These are phyloP conservation scores for Macrolepiota fuliginosa DNA, from an alignment of 768 basidiomycete genomes.

Conservation along the genomic window DNA sequence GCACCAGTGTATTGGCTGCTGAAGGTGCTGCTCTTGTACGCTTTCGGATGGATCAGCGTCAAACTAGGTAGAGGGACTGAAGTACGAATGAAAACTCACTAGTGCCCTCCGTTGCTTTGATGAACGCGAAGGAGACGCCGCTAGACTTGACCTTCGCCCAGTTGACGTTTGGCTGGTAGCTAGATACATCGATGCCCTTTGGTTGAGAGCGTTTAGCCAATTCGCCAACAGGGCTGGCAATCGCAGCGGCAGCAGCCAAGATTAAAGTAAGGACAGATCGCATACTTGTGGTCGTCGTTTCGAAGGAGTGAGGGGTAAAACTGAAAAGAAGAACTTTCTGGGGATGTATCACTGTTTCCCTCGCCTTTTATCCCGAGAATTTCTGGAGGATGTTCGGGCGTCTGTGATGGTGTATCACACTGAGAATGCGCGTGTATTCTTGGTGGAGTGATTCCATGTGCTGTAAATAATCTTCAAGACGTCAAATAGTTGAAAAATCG, in stretches of 20 bases:
- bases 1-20: slow-evolving; percentile 43
- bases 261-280: background rate
- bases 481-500: too few relatives aligned
- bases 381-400: background rate
- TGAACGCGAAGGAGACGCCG: slow-evolving; percentile 55
- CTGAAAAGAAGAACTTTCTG: background rate
- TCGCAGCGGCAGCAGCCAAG: background rate
- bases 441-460: too few relatives aligned
- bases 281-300: background rate
- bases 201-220: slow-evolving; percentile 25
- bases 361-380: background rate
- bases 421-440: background rate
- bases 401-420: background rate
- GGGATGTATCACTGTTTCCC: background rate
- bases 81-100: slow-evolving; percentile 27
- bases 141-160: slow-evolving; percentile 51
- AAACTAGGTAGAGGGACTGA: background rate
- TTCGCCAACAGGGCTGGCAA: background rate
- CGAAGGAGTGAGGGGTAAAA: background rate
- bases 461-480: too few relatives aligned
- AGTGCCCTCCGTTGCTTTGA: slow-evolving; percentile 70
- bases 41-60: background rate
- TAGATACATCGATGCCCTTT: slow-evolving; percentile 55
- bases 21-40: background rate
- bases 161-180: slow-evolving; percentile 45